Conservation (phyloP, 441 rosid species). For the Erodium moschatum region DNA sequence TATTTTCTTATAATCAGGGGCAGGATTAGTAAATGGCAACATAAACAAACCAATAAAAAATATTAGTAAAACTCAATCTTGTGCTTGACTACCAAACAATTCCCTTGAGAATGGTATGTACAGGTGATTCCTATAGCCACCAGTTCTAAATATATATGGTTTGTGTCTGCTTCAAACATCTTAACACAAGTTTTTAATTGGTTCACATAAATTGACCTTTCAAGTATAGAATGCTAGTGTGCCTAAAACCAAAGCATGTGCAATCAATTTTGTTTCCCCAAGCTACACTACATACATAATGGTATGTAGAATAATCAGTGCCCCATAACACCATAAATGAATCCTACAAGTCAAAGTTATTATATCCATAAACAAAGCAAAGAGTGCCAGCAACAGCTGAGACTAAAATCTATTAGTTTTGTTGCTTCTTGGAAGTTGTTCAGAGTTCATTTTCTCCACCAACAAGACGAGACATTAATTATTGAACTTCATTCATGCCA, state of each 20-base stretch:
- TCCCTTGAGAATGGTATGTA: no score
- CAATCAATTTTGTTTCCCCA: slow-evolving; percentile 17
- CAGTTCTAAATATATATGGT: neutral
- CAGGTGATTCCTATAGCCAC: no score
- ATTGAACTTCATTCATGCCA: neutral
- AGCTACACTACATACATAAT: slow-evolving; percentile 10
- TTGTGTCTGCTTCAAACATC: neutral
- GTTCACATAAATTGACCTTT: slow-evolving; percentile 13
- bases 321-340: neutral
- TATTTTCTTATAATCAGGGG: neutral
- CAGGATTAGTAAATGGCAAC: slow-evolving; percentile 7
- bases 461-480: neutral
- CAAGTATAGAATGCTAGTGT: neutral
- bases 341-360: slow-evolving; percentile 16
- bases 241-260: slow-evolving; percentile 21
- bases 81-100: neutral
- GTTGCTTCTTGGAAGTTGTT: slow-evolving; percentile 24
- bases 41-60: slow-evolving; percentile 2
- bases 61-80: neutral
- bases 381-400: slow-evolving; percentile 2
- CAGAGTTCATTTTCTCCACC: neutral
- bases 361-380: neutral
- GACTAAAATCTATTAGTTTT: neutral
- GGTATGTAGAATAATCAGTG: slow-evolving; percentile 8
- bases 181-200: neutral